A percentile compares a stretch with the other conserved stretches of the same genome.
phyloP scores from a whole-genome alignment of 768 basidiomycete species.

The Cystofilobasidium bisporidii region DNA sequence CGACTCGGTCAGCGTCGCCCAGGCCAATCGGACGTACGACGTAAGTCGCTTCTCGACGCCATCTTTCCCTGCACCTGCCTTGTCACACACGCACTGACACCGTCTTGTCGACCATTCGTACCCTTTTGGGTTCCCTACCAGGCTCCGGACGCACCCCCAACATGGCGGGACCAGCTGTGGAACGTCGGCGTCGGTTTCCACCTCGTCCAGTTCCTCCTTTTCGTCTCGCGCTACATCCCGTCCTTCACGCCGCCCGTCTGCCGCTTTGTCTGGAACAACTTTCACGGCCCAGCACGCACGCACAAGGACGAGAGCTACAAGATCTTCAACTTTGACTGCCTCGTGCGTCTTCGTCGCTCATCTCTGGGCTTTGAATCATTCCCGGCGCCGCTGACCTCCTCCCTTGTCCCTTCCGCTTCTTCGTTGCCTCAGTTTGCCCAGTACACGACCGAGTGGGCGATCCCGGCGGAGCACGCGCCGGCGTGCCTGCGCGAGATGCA shows the following conservation, averaged over 20 bases:
- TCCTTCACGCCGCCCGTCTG: slow-evolving; percentile 57
- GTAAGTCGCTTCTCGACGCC: slow-evolving; percentile 45
- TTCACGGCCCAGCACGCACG: slow-evolving; percentile 2
- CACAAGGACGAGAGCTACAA: slow-evolving; percentile 63
- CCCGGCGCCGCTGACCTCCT: not conserved
- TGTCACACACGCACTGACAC: too few species aligned
- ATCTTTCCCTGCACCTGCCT: too few species aligned
- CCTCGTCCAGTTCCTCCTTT: slow-evolving; percentile 71
- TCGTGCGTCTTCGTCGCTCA: slow-evolving; percentile 48
- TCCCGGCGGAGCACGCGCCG: slow-evolving; percentile 60
- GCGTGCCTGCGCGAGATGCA: slow-evolving; percentile 63
- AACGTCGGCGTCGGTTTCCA: slow-evolving; percentile 66
- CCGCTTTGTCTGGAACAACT: slow-evolving; percentile 42
- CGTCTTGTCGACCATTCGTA: too few species aligned
- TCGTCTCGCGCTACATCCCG: slow-evolving; percentile 59
- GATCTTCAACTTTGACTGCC: slow-evolving; percentile 88
- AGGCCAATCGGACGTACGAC: slow-evolving; percentile 64
- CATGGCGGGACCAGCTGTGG: slow-evolving; percentile 53
- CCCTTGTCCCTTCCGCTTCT: not conserved
- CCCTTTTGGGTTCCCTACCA: slow-evolving; percentile 24
- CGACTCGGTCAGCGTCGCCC: slow-evolving; percentile 59
- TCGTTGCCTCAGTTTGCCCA: slow-evolving; percentile 58
- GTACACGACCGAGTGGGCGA: slow-evolving; percentile 90
- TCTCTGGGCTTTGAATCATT: not conserved
- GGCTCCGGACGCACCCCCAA: slow-evolving; percentile 28